These are phyloP conservation scores for Ceratocystis albifundus DNA, from an alignment of 2,329 filamentous ascomycete genomes.

Conservation along the genomic window DNA sequence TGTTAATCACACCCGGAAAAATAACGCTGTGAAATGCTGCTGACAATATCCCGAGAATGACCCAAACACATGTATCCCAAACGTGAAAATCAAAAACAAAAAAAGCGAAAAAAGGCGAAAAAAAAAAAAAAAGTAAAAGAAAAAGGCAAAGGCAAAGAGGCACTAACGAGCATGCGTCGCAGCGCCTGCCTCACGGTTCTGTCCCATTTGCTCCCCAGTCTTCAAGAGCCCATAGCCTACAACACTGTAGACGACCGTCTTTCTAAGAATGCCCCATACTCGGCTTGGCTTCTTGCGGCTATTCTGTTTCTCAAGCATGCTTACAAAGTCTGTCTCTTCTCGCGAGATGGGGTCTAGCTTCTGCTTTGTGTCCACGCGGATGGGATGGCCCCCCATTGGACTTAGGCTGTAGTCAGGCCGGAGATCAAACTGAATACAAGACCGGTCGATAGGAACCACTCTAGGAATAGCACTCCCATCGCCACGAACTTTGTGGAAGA, in stretches of 20 bases:
- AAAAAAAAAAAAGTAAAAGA: not conserved
- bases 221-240: conserved; percentile 10
- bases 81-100: conserved; percentile 8
- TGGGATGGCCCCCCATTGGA: conserved; percentile 12
- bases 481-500: conserved; percentile 50
- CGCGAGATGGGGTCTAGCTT: conserved; percentile 1
- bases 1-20: not conserved
- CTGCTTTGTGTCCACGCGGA: conserved; percentile 14
- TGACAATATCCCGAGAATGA: not conserved
- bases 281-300: not conserved
- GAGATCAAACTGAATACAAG: conserved; percentile 4
- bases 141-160: conserved; percentile 31
- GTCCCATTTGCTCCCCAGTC: conserved; percentile 11
- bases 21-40: conserved; percentile 8
- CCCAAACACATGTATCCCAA: conserved; percentile 12
- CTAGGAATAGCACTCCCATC: conserved; percentile 25
- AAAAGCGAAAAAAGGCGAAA: conserved; percentile 8
- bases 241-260: conserved; percentile 22
- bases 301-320: conserved; percentile 13
- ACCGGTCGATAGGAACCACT: conserved; percentile 10
- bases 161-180: conserved; percentile 28
- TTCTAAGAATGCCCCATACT: conserved; percentile 20
- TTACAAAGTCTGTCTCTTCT: conserved; percentile 6
- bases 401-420: conserved; percentile 14
- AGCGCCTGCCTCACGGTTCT: not conserved